phyloP scores from a whole-genome alignment of 345 rosid species.

The Cardamine occulta region DNA sequence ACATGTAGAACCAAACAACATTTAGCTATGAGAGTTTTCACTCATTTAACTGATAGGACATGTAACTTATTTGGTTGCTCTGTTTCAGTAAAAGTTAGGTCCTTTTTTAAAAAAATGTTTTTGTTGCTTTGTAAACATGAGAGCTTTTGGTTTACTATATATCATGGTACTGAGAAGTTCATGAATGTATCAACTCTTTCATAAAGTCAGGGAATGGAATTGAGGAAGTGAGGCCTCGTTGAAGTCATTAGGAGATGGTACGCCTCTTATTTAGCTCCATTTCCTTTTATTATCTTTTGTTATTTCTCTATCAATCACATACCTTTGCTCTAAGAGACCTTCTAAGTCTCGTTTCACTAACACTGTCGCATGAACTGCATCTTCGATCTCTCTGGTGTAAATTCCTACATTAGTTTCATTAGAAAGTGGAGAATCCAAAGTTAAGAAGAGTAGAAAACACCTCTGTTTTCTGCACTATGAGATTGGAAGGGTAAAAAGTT shows the following conservation, averaged over 20 bases:
- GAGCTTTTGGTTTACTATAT: conserved; percentile 4
- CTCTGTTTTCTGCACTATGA: conserved; percentile 42
- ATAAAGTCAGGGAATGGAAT: neutral
- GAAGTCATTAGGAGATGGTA: neutral
- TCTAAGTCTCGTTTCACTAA: neutral
- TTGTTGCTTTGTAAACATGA: neutral
- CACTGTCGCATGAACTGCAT: conserved; percentile 45
- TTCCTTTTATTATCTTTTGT: conserved; percentile 23
- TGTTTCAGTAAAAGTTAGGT: conserved; percentile 25
- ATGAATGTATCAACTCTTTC: neutral
- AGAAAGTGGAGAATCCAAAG: conserved; percentile 56
- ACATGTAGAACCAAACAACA: conserved; percentile 24
- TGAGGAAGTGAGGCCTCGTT: neutral
- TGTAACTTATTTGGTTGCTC: conserved; percentile 16
- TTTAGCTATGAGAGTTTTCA: conserved; percentile 27
- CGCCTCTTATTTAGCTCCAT: neutral
- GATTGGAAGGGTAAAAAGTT: conserved; percentile 60
- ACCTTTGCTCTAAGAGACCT: neutral
- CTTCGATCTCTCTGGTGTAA: conserved; percentile 54
- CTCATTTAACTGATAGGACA: neutral
- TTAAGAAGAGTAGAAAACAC: conserved; percentile 40
- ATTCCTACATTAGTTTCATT: conserved; percentile 54
- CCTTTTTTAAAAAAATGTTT: neutral
- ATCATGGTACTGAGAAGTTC: neutral
- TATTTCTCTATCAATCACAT: conserved; percentile 25